Base-by-base conservation (phyloP, 345 rosid species). In the Microcos paniculata region DNA sequence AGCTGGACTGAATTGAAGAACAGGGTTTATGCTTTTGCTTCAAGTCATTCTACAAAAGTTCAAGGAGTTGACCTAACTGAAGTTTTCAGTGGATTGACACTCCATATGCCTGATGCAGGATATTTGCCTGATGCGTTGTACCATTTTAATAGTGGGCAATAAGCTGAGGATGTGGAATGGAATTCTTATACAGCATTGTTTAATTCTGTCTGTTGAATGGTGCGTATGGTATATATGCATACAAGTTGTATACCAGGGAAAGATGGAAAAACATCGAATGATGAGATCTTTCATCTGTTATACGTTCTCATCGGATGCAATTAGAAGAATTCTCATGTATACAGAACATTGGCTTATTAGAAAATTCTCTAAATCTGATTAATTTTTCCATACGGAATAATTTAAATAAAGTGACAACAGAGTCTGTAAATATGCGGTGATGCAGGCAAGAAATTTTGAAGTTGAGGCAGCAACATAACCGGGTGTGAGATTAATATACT, bases 401-500 rank as follows among this genome's bases (percentile, higher is more conserved):
- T 21, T 15, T 28, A 70, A 58, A 40, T 28, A 61, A 67, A 58
- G 43, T 2, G 8, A 63, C 10, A 45, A 46, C 10, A n/a, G 57
- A 11, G 13, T 73, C 68, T n/a, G n/a, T n/a, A n/a, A n/a, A n/a
- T n/a, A 21, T 42, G 56, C 33, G 40, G 77, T 9, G 67, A 53
- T 53, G 42, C 53, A 35, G 40, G 64, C 35, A 1, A 43, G 57
- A 74, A 38, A 3, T 12, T 61, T 62, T 43, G 70, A 40, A 28
- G 46, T 14, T 30, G 35, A 35, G 74, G 15, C 15, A 31, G 57
- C n/a, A 3, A 63, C 42, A 49, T 75, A 68, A 62, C 81, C 83
- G 1, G 86, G 85, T 55, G 86, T 87, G 81, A 88, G 80, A 74
- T 81, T 86, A 43, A 88, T 85, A 49, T 82, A 87, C 76, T 85